A percentile compares a stretch with the other conserved stretches of the same genome.
phyloP scores from a whole-genome alignment of 1,284 basidiomycete genomes.

The Hypsizygus ulmarius region DNA sequence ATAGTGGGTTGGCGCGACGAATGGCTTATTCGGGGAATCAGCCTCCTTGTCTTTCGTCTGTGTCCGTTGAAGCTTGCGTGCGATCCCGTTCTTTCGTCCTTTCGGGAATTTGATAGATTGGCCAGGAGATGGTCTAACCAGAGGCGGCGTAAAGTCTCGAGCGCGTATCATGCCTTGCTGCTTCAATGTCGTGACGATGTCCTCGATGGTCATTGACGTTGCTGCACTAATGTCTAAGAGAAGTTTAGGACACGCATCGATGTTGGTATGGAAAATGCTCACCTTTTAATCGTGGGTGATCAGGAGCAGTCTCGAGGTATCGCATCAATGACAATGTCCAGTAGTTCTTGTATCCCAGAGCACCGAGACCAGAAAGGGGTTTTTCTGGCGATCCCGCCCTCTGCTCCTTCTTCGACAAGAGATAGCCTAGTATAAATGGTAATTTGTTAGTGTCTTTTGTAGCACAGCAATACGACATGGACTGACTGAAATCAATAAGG shows the following conservation, averaged over 20 bases:
- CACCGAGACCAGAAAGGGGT: slow-evolving; percentile 87
- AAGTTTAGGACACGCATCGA: slow-evolving; percentile 5
- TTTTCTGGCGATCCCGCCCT: slow-evolving; percentile 89
- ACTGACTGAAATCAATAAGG: slow-evolving; percentile 94
- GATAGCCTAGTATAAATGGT: slow-evolving; percentile 68
- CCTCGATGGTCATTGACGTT: slow-evolving; percentile 92
- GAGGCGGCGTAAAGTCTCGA: slow-evolving; percentile 47
- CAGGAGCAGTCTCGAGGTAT: slow-evolving; percentile 66
- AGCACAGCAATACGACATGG: slow-evolving; percentile 4
- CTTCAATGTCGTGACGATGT: slow-evolving; percentile 77
- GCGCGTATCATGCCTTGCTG: slow-evolving; percentile 78
- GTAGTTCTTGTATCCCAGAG: slow-evolving; percentile 91
- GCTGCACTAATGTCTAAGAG: slow-evolving; percentile 76
- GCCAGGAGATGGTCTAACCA: slow-evolving; percentile 64
- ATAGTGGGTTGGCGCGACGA: slow-evolving; percentile 73
- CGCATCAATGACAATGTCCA: slow-evolving; percentile 93
- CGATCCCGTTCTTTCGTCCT: slow-evolving; percentile 63
- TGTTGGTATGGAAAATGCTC: slow-evolving; percentile 23
- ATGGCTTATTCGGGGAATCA: slow-evolving; percentile 47
- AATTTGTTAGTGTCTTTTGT: background rate
- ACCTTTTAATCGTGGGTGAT: slow-evolving; percentile 74
- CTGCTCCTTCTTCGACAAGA: slow-evolving; percentile 93
- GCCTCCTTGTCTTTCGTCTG: slow-evolving; percentile 50
- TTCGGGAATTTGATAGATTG: slow-evolving; percentile 73
- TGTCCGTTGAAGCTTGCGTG: slow-evolving; percentile 58